These are phyloP conservation scores for Penicillium turbatum DNA, from an alignment of 495 filamentous ascomycete genomes.

Conservation along the genomic window DNA sequence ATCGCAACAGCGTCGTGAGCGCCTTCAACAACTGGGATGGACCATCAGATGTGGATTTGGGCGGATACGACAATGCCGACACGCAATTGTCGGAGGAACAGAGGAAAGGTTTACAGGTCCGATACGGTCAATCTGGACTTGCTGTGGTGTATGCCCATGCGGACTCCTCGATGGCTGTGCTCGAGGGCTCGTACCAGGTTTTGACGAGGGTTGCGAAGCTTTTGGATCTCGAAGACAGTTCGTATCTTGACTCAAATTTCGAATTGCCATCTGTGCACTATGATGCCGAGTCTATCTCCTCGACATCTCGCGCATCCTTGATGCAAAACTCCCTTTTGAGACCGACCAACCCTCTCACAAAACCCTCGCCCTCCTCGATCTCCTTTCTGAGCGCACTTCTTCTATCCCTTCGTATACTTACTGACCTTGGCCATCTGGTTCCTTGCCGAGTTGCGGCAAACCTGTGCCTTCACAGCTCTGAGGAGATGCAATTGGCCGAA, in stretches of 20 bases:
- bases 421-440: slow-evolving; percentile 54
- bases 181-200: slow-evolving; percentile 61
- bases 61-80: slow-evolving; percentile 54
- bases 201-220: slow-evolving; percentile 55
- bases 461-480: slow-evolving; percentile 40
- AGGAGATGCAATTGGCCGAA: slow-evolving; percentile 62
- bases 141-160: slow-evolving; percentile 68
- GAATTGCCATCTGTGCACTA: slow-evolving; percentile 31
- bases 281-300: slow-evolving; percentile 35
- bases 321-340: slow-evolving; percentile 55
- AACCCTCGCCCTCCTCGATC: slow-evolving; percentile 55
- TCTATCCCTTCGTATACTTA: slow-evolving; percentile 62
- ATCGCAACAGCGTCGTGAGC: slow-evolving; percentile 48
- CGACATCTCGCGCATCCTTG: slow-evolving; percentile 44
- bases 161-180: slow-evolving; percentile 51
- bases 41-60: slow-evolving; percentile 73
- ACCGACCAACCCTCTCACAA: slow-evolving; percentile 62
- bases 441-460: slow-evolving; percentile 51
- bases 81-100: slow-evolving; percentile 50
- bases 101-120: slow-evolving; percentile 48
- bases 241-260: slow-evolving; percentile 29
- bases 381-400: slow-evolving; percentile 63
- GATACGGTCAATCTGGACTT: slow-evolving; percentile 69
- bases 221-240: slow-evolving; percentile 53
- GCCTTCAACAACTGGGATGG: slow-evolving; percentile 76